These are phyloP conservation scores for Sophora flavescens DNA, from an alignment of 306 rosid species.

Conservation along the genomic window DNA sequence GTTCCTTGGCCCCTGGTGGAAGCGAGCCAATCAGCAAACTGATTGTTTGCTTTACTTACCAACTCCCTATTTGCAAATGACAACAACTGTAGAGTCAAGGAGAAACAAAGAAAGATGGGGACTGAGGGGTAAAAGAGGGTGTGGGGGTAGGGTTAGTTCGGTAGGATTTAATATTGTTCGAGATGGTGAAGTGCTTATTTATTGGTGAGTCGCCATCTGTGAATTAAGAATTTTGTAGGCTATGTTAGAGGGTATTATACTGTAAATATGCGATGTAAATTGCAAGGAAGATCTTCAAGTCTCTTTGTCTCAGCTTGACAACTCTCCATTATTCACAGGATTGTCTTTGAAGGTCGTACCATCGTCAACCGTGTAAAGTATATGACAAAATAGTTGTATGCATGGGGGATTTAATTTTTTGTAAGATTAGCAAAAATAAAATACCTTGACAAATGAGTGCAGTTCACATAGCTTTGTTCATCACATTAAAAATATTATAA, in stretches of 20 bases:
- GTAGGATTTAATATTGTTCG: slow-evolving; percentile 23
- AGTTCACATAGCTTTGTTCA: not conserved
- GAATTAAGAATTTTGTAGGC: slow-evolving; percentile 73
- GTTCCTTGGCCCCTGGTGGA: slow-evolving; percentile 47
- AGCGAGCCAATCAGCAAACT: slow-evolving; percentile 38
- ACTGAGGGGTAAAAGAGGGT: not conserved
- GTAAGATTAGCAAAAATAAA: not conserved
- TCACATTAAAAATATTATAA: not conserved
- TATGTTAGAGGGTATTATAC: slow-evolving; percentile 58
- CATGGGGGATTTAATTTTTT: not conserved
- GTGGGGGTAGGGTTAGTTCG: not conserved
- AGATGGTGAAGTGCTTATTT: slow-evolving; percentile 45
- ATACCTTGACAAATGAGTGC: slow-evolving; percentile 2
- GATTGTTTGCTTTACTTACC: slow-evolving; percentile 29
- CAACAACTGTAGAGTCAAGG: slow-evolving; percentile 33
- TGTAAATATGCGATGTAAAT: slow-evolving; percentile 95
- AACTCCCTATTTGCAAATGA: slow-evolving; percentile 39
- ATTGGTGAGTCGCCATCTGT: slow-evolving; percentile 37
- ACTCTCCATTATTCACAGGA: slow-evolving; percentile 17
- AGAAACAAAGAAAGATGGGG: not conserved
- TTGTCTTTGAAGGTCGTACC: slow-evolving; percentile 30
- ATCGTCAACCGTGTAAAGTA: not conserved
- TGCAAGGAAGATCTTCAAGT: slow-evolving; percentile 55
- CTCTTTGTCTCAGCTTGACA: slow-evolving; percentile 31
- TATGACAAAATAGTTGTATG: slow-evolving; percentile 16